phyloP scores from a whole-genome alignment of 2,329 filamentous ascomycete genomes.

The Drechslerella dactyloides region DNA sequence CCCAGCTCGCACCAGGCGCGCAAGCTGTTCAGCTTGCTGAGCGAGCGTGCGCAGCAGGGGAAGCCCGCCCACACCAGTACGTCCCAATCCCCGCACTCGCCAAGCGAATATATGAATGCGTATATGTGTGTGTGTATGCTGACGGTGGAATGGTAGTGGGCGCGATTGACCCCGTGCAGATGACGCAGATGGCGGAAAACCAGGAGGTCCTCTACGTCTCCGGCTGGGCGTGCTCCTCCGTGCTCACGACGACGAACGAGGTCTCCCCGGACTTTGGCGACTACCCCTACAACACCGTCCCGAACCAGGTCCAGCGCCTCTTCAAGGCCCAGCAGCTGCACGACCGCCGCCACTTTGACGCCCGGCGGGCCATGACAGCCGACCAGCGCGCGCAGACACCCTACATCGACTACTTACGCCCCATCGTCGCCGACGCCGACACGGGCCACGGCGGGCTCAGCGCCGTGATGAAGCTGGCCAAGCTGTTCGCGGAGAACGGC shows the following conservation, averaged over 20 bases:
- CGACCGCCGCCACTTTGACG: conserved; percentile 93
- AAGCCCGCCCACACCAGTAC: conserved; percentile 91
- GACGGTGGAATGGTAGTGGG: conserved; percentile 69
- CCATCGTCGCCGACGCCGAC: conserved; percentile 95
- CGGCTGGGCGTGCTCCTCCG: conserved; percentile 94
- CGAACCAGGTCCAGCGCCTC: conserved; percentile 93
- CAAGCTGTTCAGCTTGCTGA: conserved; percentile 89
- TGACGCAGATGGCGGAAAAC: conserved; percentile 96
- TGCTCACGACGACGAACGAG: conserved; percentile 92
- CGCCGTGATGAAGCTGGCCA: conserved; percentile 92
- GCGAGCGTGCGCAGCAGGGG: conserved; percentile 76
- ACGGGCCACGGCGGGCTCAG: conserved; percentile 93
- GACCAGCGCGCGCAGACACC: conserved; percentile 76
- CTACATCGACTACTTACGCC: conserved; percentile 89
- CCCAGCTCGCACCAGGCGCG: conserved; percentile 93
- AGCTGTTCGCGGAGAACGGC: conserved; percentile 95
- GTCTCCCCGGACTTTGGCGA: conserved; percentile 98
- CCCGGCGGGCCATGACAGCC: conserved; percentile 75
- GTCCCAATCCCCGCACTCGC: conserved; percentile 55
- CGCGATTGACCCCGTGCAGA: conserved; percentile 97
- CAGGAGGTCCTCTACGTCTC: conserved; percentile 96
- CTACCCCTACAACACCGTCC: conserved; percentile 98
- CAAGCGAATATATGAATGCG: conserved; percentile 24
- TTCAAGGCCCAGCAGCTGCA: conserved; percentile 97
- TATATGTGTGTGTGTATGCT: conserved; percentile 28